These are phyloP conservation scores for Linnemannia elongata DNA, from an alignment of 192 early-diverging fungal species.

Conservation along the genomic window DNA sequence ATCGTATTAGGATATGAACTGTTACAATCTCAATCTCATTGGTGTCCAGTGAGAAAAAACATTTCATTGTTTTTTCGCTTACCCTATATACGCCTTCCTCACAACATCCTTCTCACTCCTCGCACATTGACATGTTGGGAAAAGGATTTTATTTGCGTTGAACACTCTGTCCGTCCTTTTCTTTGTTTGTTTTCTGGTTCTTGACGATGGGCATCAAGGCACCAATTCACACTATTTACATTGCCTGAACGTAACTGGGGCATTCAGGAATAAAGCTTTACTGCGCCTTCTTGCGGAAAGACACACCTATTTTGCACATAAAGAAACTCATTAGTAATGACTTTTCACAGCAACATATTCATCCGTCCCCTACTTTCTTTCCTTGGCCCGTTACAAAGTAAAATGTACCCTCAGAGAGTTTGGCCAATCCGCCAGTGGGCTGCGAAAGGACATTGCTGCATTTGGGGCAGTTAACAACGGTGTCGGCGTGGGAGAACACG, in stretches of 20 bases:
- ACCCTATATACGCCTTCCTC: too few species aligned
- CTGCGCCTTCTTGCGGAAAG: constrained; percentile 86
- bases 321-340: not conserved
- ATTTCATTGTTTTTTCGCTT: not conserved
- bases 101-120: not conserved
- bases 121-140: not conserved
- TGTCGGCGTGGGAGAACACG: constrained; percentile 93
- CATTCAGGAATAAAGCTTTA: constrained; percentile 44
- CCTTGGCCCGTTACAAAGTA: not conserved
- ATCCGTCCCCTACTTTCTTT: not conserved
- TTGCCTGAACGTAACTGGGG: not conserved
- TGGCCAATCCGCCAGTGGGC: constrained; percentile 90
- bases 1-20: not conserved
- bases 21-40: not conserved
- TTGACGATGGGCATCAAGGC: not conserved
- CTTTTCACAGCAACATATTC: not conserved
- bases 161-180: not conserved
- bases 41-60: not conserved
- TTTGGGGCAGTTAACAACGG: constrained; percentile 86
- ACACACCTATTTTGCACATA: constrained; percentile 38
- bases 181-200: not conserved
- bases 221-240: not conserved
- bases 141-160: not conserved
- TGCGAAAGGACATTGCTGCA: constrained; percentile 91
- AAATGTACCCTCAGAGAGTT: constrained; percentile 77